A percentile compares a stretch with the other conserved stretches of the same genome.
Evolutionary conservation across 345 rosid species (phyloP).

Genomic region (Citrus sinensis): DNA sequence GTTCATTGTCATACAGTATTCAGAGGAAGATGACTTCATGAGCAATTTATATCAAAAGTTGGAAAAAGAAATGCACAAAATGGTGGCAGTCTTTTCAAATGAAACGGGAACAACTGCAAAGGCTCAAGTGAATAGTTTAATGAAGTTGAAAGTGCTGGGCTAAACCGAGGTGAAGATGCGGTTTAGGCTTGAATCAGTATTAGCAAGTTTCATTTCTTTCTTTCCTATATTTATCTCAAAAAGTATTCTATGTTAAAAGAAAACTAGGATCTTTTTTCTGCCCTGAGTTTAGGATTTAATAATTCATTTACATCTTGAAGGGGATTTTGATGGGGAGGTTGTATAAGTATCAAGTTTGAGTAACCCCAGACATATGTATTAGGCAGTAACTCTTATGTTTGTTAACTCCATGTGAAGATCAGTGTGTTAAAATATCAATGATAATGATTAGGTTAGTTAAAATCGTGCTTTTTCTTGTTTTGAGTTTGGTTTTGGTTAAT

Average conservation of each 20-base stretch:
- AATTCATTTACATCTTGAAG: slow-evolving; percentile 22
- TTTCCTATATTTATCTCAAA: neutral
- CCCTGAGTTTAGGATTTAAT: slow-evolving; percentile 31
- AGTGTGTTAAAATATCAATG: neutral
- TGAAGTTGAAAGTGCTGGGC: slow-evolving; percentile 15
- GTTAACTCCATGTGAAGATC: slow-evolving; percentile 5
- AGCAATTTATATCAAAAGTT: slow-evolving; percentile 7
- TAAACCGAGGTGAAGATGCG: slow-evolving; percentile 10
- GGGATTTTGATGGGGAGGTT: slow-evolving; percentile 22
- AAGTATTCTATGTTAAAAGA: slow-evolving; percentile 8
- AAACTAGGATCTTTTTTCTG: slow-evolving; percentile 35
- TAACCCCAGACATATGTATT: slow-evolving; percentile 14
- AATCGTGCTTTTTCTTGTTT: neutral
- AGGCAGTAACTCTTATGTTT: slow-evolving; percentile 5
- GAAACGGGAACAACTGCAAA: slow-evolving; percentile 11
- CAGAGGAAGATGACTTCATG: neutral
- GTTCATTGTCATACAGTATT: neutral
- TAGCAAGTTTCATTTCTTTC: slow-evolving; percentile 9
- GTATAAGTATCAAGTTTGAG: too few relatives aligned
- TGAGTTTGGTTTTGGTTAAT: neutral
- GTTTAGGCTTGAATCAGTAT: slow-evolving; percentile 3
- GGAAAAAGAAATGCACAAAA: slow-evolving; percentile 7
- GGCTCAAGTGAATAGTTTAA: slow-evolving; percentile 12
- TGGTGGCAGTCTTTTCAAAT: neutral
- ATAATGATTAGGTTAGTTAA: slow-evolving; percentile 10